Evolutionary conservation across 2,329 filamentous ascomycete species (phyloP), one percentile per base, ranked within the genome.

Genomic region (Myrmaecium sp.): DNA sequence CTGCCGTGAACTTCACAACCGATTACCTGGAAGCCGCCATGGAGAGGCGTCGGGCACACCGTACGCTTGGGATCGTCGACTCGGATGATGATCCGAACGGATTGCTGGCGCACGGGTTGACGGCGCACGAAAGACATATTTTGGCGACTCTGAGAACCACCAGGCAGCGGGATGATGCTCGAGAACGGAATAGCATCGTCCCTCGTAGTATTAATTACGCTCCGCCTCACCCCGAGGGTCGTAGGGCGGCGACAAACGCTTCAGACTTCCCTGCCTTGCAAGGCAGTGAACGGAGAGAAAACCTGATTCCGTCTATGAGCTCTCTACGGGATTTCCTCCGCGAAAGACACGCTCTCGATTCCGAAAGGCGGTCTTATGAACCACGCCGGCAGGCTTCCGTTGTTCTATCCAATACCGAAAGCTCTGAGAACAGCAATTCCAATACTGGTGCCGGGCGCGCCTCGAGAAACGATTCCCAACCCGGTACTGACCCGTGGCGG

Each of bases 61-160:
- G 47, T 11, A 44, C 44, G 33, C 35, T 51, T 35, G 46, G 49
- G 35, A 37, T 48, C 30, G 46, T 52, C 17, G 46, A 52, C 24
- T 44, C 51, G 14, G 52, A 54, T 30, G 48, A 58, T 28, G 58
- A 61, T 36, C 55, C 55, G 5, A 47, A 54, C 34, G 58, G 57
- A 3, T 39, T 62, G 23, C 59, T 54, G 9, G 43, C 49, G 11
- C 44, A 55, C 21, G 58, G 57, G 3, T 39, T 62, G 23, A 60
- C 54, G 9, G 43, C 49, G 11, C 44, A 55, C 21, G 58, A 62
- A 34, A 49, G 58, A 30, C 51, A 55, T 22, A 52, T 62, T 9
- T 38, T 62, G 12, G 56, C 60, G 26, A 46, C 52, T n/a, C 31
- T 62, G 10, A 46, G 56, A 5, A 55, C 49, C 7, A 52, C 53